Evolutionary conservation across 177 flowering plant species (phyloP).

Genomic region (Telopea speciosissima): DNA sequence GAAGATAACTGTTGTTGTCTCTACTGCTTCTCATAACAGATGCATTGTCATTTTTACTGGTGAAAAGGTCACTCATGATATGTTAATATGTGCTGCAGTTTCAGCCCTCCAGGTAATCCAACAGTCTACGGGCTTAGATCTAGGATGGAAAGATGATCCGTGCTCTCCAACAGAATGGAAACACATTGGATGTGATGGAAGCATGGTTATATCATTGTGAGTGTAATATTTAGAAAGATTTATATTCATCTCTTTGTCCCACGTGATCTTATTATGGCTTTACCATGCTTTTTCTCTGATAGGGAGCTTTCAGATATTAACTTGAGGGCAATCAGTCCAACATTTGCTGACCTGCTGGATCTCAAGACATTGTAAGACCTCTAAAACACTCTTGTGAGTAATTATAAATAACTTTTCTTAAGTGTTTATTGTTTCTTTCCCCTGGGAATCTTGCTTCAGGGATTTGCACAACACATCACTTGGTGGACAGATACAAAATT

Average conservation of each 20-base stretch:
- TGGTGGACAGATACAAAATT: conserved; percentile 63
- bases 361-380: conserved; percentile 57
- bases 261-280: neutral
- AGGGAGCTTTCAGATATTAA: conserved; percentile 61
- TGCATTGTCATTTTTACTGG: too few species aligned
- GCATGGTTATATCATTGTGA: conserved; percentile 63
- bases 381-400: neutral
- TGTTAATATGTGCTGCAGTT: conserved; percentile 36
- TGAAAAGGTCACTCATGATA: neutral
- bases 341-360: conserved; percentile 73
- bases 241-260: neutral
- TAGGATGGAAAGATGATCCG: conserved; percentile 89
- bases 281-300: neutral
- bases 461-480: conserved; percentile 87
- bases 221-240: conserved; percentile 3
- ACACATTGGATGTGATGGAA: conserved; percentile 68
- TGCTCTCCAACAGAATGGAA: conserved; percentile 78
- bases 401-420: neutral
- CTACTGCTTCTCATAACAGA: neutral
- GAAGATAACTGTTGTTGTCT: neutral
- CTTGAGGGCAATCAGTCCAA: conserved; percentile 64
- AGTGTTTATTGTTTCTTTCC: neutral
- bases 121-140: conserved; percentile 58
- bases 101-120: conserved; percentile 88
- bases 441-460: conserved; percentile 30